Evolutionary conservation across 495 filamentous ascomycete species (phyloP), one percentile per base, ranked within the genome.

Genomic region (Pyrenopolyporus hunteri): DNA sequence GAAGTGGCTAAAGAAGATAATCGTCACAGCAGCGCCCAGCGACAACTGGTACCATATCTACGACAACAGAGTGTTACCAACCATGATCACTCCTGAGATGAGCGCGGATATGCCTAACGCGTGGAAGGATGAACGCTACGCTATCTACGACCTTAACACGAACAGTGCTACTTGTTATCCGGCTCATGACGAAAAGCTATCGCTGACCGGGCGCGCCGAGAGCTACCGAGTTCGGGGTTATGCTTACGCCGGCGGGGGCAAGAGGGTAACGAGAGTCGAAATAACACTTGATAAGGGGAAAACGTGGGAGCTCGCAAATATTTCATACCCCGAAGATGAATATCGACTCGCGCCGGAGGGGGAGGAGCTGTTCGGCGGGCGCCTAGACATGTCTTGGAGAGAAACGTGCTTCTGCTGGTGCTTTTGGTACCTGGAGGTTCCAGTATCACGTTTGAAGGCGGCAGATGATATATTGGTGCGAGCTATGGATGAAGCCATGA

Each of bases 11-110:
- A 96, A 89, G 78, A 87, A 81, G 35, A 81, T 98, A 45, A 89
- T 93, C 25, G 66, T 97, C 42, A 94, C 92, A 0, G 82, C 85
- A 4, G 72, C 74, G 3, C 93, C 93, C 0, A 96, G 91, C 67
- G 89, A 93, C 45, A 97, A 96, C 63, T 97, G 93, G 92, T 98
- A 97, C 63, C 93, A 98, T 71, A 91, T 95, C 50, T 91, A 95
- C 67, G 93, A 98, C 68, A 98, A 98, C 63, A 78, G 93, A 39
- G 93, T 97, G 6, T 73, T 98, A 40, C 93, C 93, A 11, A 96
- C 91, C 0, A 93, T 87, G 85, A 83, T 97, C 10, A 86, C 83
- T 8, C 92, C 93, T 0, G 93, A 96, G 57, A 87, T 89, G 74
- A 83, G 90, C 33, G 88, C 87, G 1, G 80, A 83, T 37, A 79